phyloP scores from a whole-genome alignment of 768 basidiomycete genomes.

The Crassisporium funariophilum region DNA sequence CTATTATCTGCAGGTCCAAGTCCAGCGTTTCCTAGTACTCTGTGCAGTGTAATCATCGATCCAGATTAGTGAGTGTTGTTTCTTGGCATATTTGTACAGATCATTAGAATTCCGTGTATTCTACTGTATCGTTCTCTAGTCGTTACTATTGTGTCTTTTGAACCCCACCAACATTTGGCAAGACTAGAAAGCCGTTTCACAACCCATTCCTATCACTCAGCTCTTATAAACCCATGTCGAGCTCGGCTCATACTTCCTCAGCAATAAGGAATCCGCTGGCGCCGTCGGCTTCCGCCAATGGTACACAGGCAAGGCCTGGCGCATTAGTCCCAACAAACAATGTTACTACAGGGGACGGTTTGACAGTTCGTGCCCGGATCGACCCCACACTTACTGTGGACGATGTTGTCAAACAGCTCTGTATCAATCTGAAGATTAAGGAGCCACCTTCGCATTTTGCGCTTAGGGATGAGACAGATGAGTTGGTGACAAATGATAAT shows the following conservation, averaged over 20 bases:
- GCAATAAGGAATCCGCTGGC: slow-evolving; percentile 32
- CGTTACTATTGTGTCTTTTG: not conserved
- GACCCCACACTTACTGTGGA: slow-evolving; percentile 83
- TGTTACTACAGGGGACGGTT: slow-evolving; percentile 75
- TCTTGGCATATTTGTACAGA: slow-evolving; percentile 1
- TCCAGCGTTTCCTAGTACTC: no score
- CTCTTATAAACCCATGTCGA: slow-evolving; percentile 28
- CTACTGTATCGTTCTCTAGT: not conserved
- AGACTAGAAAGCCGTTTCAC: not conserved
- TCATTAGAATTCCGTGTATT: not conserved
- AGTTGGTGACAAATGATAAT: slow-evolving; percentile 87
- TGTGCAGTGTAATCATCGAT: no score
- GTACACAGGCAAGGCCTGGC: slow-evolving; percentile 39
- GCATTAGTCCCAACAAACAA: slow-evolving; percentile 80
- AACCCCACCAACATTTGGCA: not conserved
- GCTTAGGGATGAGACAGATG: slow-evolving; percentile 79
- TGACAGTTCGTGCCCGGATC: slow-evolving; percentile 79
- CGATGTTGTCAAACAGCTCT: slow-evolving; percentile 83
- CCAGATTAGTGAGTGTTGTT: no score
- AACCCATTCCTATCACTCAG: not conserved
- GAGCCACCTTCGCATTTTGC: slow-evolving; percentile 75
- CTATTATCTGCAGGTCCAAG: not conserved
- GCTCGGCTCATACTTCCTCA: slow-evolving; percentile 24
- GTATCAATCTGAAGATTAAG: slow-evolving; percentile 76
- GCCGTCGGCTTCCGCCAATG: slow-evolving; percentile 37